Conservation (phyloP, 176 grass and related monocot species). For the Phoenix roebelenii region DNA sequence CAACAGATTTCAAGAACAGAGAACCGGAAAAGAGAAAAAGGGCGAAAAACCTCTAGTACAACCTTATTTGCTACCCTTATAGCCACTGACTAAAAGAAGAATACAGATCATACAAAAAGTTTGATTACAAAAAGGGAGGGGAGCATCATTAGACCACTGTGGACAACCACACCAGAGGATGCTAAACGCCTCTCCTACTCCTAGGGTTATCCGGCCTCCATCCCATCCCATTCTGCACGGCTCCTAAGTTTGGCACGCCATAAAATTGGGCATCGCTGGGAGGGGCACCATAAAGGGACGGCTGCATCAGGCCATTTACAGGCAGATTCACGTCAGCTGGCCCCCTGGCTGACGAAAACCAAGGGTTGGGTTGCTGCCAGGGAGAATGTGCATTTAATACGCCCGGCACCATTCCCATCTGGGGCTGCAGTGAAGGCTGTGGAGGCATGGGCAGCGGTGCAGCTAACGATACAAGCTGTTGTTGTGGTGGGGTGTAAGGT, state of each 20-base stretch:
- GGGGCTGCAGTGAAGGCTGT: background rate
- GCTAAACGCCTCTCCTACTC: constrained; percentile 16
- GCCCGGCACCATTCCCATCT: background rate
- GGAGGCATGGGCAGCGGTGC: background rate
- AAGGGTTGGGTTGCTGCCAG: constrained; percentile 18
- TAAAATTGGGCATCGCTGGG: constrained; percentile 7
- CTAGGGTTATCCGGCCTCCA: constrained; percentile 32
- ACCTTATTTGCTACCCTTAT: too few relatives aligned
- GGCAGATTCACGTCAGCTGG: background rate
- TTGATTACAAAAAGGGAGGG: too few relatives aligned
- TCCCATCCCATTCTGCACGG: constrained; percentile 2
- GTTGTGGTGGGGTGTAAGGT: background rate
- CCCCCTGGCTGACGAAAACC: constrained; percentile 26
- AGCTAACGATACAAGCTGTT: background rate
- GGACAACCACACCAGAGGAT: background rate
- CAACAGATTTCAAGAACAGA: too few relatives aligned
- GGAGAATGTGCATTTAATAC: background rate
- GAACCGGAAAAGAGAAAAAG: too few relatives aligned
- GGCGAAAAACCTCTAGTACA: too few relatives aligned
- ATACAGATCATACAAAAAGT: too few relatives aligned
- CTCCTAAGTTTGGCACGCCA: background rate
- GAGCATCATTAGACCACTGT: too few relatives aligned
- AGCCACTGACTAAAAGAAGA: too few relatives aligned
- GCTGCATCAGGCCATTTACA: constrained; percentile 16
- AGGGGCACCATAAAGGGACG: background rate